These are phyloP conservation scores for Tricharina praecox DNA, from an alignment of 495 filamentous ascomycete genomes.

Conservation along the genomic window DNA sequence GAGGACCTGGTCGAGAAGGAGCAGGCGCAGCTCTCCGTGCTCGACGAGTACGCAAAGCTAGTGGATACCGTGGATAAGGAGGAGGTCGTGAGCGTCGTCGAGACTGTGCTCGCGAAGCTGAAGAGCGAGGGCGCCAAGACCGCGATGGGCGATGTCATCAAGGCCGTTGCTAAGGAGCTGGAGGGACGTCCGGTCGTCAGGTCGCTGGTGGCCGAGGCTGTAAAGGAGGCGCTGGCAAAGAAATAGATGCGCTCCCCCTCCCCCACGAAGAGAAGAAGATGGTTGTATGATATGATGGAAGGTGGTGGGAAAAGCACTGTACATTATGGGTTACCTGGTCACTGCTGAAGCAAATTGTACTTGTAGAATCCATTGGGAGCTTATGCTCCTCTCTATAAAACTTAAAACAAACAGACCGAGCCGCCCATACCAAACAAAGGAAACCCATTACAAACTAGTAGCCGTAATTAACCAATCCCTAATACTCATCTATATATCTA, in stretches of 20 bases:
- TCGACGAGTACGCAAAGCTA: slow-evolving; percentile 36
- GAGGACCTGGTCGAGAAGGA: slow-evolving; percentile 41
- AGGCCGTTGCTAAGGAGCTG: slow-evolving; percentile 22
- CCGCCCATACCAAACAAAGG: not conserved
- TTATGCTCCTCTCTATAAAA: not conserved
- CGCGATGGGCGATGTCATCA: slow-evolving; percentile 28
- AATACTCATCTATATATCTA: not conserved
- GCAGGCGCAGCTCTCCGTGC: slow-evolving; percentile 27
- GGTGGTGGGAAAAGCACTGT: slow-evolving; percentile 1
- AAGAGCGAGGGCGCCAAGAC: slow-evolving; percentile 28
- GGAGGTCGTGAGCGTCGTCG: slow-evolving; percentile 30
- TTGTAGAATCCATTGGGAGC: not conserved
- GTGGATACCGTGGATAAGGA: slow-evolving; percentile 30
- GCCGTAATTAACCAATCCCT: not conserved
- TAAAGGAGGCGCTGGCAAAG: slow-evolving; percentile 9
- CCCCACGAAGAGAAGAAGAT: not conserved
- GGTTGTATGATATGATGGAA: slow-evolving; percentile 1
- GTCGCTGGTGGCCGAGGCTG: slow-evolving; percentile 16
- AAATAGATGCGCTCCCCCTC: not conserved
- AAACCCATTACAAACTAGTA: not conserved
- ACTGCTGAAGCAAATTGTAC: not conserved
- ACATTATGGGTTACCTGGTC: not conserved
- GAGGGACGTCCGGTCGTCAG: slow-evolving; percentile 17
- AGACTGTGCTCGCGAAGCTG: slow-evolving; percentile 28
- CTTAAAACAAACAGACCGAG: not conserved